Base-by-base conservation (phyloP, 163 green algal genomes). In the Volvox carteri region DNA sequence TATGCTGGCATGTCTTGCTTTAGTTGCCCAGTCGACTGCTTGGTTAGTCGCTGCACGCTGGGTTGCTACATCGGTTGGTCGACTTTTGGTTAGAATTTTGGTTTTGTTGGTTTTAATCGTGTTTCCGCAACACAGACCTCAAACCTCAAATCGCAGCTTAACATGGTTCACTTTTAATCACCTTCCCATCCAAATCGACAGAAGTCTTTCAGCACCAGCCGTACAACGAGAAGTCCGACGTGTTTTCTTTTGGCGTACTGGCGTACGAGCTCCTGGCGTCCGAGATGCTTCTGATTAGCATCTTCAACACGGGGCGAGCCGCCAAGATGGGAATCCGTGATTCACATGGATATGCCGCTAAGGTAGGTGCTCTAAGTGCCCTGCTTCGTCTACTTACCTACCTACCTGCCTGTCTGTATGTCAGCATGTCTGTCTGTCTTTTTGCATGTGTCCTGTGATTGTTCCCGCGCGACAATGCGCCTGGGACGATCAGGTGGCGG, bases 261-360 rank as follows among this genome's bases (percentile, higher is more conserved):
- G 44, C 84, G 41, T 93, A 92, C 52, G 91, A 93, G 88, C 58
- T 93, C 54, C 88, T 93, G 33, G 41, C 72, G 8, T 70, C 84
- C 30, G 77, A 80, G 39, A 48, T 93, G 74, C 85, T 93, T 52
- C 3, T 90, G 9, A 87, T 90, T 67, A 85, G 78, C 5, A 76
- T 91, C 54, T 73, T 91, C 65, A 87, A 87, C 67, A 87, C 81
- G 41, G 9, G 30, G 37, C 44, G 44, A 30, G 79, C 54, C 5
- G n/a, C 60, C 30, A 87, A 78, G 79, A 16, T 87, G 42, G 62
- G 62, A 0, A 28, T 87, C 12, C 12, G 30, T 5, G n/a, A 68
- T 23, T 30, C 79, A 1, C 39, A 87, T 65, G 79, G 73, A n/a
- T 87, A 87, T 30, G 79, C 79, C 0, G 42, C 35, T 25, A 48